Evolutionary conservation across 805 yeast genomes (phyloP).

Genomic region (Scheffersomyces amazonensis): DNA sequence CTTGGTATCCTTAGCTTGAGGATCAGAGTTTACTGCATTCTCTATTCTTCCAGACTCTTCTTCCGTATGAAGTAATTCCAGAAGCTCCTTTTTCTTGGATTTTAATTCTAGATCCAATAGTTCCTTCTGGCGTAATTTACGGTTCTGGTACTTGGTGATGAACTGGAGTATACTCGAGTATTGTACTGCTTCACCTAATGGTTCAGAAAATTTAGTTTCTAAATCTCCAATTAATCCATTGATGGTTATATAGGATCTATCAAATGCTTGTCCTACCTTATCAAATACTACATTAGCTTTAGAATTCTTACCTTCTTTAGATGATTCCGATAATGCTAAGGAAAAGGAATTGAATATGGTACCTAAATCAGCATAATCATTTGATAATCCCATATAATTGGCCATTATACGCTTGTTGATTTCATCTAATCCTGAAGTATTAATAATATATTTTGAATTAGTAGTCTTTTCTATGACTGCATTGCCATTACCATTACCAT

Average conservation of each 20-base stretch:
- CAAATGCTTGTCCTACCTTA: constrained; percentile 82
- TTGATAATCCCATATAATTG: constrained; percentile 56
- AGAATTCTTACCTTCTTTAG: constrained; percentile 19
- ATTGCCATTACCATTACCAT: neutral
- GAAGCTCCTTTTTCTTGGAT: constrained; percentile 29
- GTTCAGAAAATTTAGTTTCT: constrained; percentile 62
- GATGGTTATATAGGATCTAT: constrained; percentile 56
- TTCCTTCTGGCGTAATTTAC: constrained; percentile 30
- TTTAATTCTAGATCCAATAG: constrained; percentile 29
- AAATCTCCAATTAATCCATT: constrained; percentile 50
- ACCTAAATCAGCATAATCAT: constrained; percentile 75
- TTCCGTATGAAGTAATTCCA: constrained; percentile 27
- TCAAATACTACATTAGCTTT: constrained; percentile 50
- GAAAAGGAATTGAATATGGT: constrained; percentile 53
- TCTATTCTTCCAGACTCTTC: constrained; percentile 26
- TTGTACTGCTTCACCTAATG: constrained; percentile 69
- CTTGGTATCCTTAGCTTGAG: constrained; percentile 16
- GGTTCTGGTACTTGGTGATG: constrained; percentile 56
- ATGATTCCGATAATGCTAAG: constrained; percentile 37
- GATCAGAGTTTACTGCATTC: constrained; percentile 17
- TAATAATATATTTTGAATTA: constrained; percentile 9
- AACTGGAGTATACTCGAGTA: constrained; percentile 54
- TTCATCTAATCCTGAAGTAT: constrained; percentile 50
- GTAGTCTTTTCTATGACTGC: neutral
- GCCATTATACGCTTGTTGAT: constrained; percentile 53